These are phyloP conservation scores for Hypericum perforatum DNA, from an alignment of 345 rosid genomes.

Conservation along the genomic window DNA sequence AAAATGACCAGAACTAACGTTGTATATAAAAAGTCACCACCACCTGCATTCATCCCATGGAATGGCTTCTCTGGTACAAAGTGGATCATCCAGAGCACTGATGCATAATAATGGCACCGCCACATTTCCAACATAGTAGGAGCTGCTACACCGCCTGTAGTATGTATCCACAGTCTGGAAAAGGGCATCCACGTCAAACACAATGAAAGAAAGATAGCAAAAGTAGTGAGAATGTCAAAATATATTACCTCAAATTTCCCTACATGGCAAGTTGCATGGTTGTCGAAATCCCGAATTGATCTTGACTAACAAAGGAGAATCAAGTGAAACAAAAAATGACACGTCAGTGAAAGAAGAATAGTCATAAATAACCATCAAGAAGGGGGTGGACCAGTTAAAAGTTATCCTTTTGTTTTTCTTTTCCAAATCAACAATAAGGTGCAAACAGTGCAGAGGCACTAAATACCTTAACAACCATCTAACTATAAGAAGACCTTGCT, in stretches of 20 bases:
- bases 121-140: slow-evolving; percentile 48
- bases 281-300: slow-evolving; percentile 77
- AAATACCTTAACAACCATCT: too few relatives aligned
- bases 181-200: background rate
- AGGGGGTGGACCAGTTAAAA: too few relatives aligned
- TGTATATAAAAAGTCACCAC: slow-evolving; percentile 1
- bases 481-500: too few relatives aligned
- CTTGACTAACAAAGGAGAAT: slow-evolving; percentile 44
- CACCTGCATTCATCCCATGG: slow-evolving; percentile 98
- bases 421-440: too few relatives aligned
- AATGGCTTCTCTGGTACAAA: slow-evolving; percentile 86
- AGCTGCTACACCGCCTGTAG: slow-evolving; percentile 75
- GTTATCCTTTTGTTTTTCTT: too few relatives aligned
- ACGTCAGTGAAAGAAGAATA: background rate
- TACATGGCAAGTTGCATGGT: slow-evolving; percentile 67
- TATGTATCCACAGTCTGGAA: slow-evolving; percentile 76
- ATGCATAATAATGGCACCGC: slow-evolving; percentile 75
- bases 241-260: slow-evolving; percentile 74
- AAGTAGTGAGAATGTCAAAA: slow-evolving; percentile 3
- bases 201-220: slow-evolving; percentile 8
- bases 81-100: slow-evolving; percentile 87
- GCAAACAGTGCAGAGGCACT: too few relatives aligned
- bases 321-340: slow-evolving; percentile 4
- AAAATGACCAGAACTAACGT: background rate
- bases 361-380: too few relatives aligned